Percentiles rank a stretch among this genome's conserved stretches.
Evolutionary conservation across 805 yeast species (phyloP).

Genomic region (Lipomyces yamanashiensis): DNA sequence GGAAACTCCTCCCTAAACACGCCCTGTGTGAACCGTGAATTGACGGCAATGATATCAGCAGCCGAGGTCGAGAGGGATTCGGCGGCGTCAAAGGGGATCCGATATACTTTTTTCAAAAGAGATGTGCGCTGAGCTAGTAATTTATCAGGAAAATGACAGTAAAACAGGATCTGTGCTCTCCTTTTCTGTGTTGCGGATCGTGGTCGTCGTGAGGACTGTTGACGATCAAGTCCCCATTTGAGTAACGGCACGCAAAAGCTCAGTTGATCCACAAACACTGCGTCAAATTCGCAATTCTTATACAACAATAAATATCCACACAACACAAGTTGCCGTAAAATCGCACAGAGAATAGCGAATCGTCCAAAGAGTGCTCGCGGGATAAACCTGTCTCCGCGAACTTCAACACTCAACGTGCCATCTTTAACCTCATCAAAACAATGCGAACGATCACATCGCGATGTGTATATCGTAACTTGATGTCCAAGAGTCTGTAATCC

Average conservation of each 20-base stretch:
- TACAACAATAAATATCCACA: constrained; percentile 51
- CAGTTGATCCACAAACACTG: constrained; percentile 84
- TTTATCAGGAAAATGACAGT: constrained; percentile 96
- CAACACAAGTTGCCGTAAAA: constrained; percentile 77
- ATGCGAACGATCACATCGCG: constrained; percentile 85
- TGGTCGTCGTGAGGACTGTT: neutral
- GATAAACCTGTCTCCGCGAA: constrained; percentile 75
- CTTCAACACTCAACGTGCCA: constrained; percentile 60
- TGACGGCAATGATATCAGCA: constrained; percentile 83
- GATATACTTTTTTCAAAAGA: constrained; percentile 62
- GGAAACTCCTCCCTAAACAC: constrained; percentile 70
- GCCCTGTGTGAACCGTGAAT: constrained; percentile 78
- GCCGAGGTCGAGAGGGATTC: constrained; percentile 80
- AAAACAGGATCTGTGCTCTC: constrained; percentile 67
- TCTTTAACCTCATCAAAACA: constrained; percentile 86
- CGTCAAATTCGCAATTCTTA: constrained; percentile 60
- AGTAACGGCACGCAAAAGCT: constrained; percentile 81
- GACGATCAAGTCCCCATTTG: constrained; percentile 40
- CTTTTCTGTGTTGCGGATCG: constrained; percentile 18
- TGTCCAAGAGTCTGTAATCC: constrained; percentile 75
- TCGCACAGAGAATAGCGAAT: constrained; percentile 81
- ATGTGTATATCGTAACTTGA: constrained; percentile 73
- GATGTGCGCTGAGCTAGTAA: constrained; percentile 63
- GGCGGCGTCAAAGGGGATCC: constrained; percentile 80
- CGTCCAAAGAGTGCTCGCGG: constrained; percentile 71